These are phyloP conservation scores for Tricholomella constricta DNA, from an alignment of 768 basidiomycete species.

Conservation along the genomic window DNA sequence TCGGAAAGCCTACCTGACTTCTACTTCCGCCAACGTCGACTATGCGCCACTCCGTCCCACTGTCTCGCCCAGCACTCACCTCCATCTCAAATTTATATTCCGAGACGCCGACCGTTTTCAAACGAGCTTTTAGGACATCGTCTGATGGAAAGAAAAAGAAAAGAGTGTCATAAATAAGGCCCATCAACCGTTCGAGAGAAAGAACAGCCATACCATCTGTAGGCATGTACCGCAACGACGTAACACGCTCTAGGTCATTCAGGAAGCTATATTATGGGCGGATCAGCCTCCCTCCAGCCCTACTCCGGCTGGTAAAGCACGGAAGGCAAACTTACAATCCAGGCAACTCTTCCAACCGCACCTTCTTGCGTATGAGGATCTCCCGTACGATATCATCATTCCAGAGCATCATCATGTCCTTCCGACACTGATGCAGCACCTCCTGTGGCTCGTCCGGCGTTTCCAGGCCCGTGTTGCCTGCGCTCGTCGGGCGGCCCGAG, in stretches of 20 bases:
- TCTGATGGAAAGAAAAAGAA: constrained; percentile 40
- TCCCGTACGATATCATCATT: constrained; percentile 58
- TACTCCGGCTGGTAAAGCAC: background rate
- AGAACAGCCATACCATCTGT: constrained; percentile 53
- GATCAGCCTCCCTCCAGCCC: constrained; percentile 9
- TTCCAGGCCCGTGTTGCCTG: constrained; percentile 47
- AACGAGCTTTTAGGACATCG: constrained; percentile 73
- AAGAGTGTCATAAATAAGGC: too few relatives aligned
- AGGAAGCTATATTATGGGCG: constrained; percentile 52
- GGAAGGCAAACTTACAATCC: constrained; percentile 63
- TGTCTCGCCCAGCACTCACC: constrained; percentile 51
- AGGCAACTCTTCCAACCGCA: constrained; percentile 68
- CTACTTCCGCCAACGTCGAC: constrained; percentile 79
- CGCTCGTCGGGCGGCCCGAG: constrained; percentile 40
- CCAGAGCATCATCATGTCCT: constrained; percentile 73
- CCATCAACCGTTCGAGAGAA: background rate
- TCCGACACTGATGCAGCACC: constrained; percentile 56
- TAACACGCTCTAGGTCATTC: constrained; percentile 67
- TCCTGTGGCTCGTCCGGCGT: constrained; percentile 61
- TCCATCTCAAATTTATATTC: constrained; percentile 84
- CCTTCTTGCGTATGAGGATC: constrained; percentile 55
- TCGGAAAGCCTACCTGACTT: constrained; percentile 52
- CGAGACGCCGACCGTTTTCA: constrained; percentile 78
- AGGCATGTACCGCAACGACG: constrained; percentile 63
- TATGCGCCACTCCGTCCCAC: constrained; percentile 72